Evolutionary conservation across 148 eudicot species (phyloP).

Genomic region (Rhododendron vialii): DNA sequence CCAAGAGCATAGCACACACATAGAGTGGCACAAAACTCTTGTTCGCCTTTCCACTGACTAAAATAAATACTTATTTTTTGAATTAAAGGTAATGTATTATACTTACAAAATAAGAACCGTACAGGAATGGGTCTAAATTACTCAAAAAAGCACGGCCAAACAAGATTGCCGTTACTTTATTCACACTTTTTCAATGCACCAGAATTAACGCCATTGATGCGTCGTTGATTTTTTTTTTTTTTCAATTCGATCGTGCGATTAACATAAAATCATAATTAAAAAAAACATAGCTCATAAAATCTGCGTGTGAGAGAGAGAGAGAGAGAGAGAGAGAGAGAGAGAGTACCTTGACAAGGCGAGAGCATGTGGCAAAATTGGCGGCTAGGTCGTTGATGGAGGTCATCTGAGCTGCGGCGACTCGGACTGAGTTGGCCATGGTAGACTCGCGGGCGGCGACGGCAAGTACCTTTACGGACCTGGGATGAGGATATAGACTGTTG

Average conservation of each 20-base stretch:
- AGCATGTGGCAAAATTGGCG: constrained; percentile 78
- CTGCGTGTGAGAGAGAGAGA: too few species aligned
- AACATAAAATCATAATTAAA: not conserved
- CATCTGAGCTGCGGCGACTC: constrained; percentile 93
- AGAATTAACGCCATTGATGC: not conserved
- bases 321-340: not conserved
- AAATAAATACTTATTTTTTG: too few species aligned
- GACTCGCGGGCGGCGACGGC: constrained; percentile 23
- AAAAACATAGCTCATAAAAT: not conserved
- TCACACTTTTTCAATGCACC: not conserved
- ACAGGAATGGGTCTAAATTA: not conserved
- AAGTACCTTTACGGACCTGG: constrained; percentile 6
- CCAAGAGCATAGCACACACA: not conserved
- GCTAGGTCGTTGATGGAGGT: constrained; percentile 78
- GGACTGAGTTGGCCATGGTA: constrained; percentile 59
- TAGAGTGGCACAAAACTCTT: not conserved
- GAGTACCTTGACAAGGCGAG: constrained; percentile 66
- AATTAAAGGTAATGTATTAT: too few species aligned
- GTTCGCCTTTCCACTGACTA: too few species aligned
- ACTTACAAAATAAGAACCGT: too few species aligned
- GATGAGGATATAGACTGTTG: not conserved
- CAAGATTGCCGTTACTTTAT: not conserved
- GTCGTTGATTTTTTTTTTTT: not conserved
- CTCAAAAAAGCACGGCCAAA: not conserved
- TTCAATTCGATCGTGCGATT: not conserved